Evolutionary conservation across 2,329 filamentous ascomycete species (phyloP), one percentile per base, ranked within the genome.

Genomic region (Apiospora malaysiana): DNA sequence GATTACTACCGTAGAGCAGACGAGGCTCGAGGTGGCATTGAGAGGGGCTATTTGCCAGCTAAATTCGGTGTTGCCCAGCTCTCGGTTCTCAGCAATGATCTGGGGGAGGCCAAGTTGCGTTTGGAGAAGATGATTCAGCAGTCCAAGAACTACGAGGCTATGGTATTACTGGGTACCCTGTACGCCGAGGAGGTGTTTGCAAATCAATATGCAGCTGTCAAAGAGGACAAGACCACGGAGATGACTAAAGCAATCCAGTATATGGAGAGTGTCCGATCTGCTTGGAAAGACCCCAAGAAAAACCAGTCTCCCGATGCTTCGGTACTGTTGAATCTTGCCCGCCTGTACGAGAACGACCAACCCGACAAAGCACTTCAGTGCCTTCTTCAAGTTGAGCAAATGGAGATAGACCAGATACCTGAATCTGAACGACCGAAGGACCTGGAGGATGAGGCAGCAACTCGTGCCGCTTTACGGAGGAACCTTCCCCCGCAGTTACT

Each of bases 11-110:
- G 91, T 70, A 92, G 93, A 75, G 93, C 97, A 1, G 96, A 99
- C 79, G 93, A 97, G 80, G 95, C 96, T 47, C 90, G 96, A 76
- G 95, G 95, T 77, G 95, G 95, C 56, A 88, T 93, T n/a, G 95
- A 98, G 73, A 92, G 91, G 74, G 95, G 96, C 63, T 98, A 94
- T 77, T 85, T 98, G 67, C 96, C 97, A 0, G 96, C 96, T 68
- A 98, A 98, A 79, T 97, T 99, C 78, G 97, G 96, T 70, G 89
- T 92, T 25, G 95, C 96, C 1, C 96, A 99, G 82, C 89, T 98
- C 76, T 93, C 94, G 47, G 93, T 97, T 27, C 81, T 95, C 69
- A 93, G 92, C 81, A 91, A 92, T 73, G 95, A 98, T 78, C 88
- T 94, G 43, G 94, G 95, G 71, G 95, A 96, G 72, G 96, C 96